Base-by-base conservation (phyloP, 1,284 basidiomycete species). In the Leccinum brunneo-olivaceum region DNA sequence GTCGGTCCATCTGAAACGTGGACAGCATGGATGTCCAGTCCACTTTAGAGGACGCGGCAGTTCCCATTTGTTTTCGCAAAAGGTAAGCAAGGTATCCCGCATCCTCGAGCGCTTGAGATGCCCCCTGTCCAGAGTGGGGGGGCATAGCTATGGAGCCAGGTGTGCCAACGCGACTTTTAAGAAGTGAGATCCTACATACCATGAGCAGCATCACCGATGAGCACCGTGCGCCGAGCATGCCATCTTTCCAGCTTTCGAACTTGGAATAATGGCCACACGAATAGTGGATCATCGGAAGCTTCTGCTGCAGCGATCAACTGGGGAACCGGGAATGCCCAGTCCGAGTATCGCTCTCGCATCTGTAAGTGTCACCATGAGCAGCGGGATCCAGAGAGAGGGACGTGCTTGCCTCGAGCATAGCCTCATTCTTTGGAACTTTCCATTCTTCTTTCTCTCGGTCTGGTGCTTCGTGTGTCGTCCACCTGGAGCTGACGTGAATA, bases 111-210 rank as follows among this genome's bases (percentile, higher is more conserved):
- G 51, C 57, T 28, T 62, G 60, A 24, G 62, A 62, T 20, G 59
- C 62, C n/a, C 61, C 63, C 45, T 62, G 62, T 20, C 60, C 61
- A 30, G 60, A 60, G 39, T 65, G 55, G 3, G 63, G 63, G 9
- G 63, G 61, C 57, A 63, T 63, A 5, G 58, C 63, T 62, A 18
- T 20, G 18, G 16, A 40, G 7, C 37, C 18, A 30, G 11, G 11
- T 15, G 18, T 38, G 5, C n/a, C 23, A 39, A 9, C 19, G 6
- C 28, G 15, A 32, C 39, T 18, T 24, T 9, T 8, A 2, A 25
- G 9, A 30, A 2, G 36, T 4, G 12, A 16, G 2, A 32, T 23
- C 14, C 20, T 21, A 45, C 58, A 4, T 36, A 63, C 62, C 62
- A 48, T 64, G 60, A 34, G 60, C 60, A 30, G 60, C 60, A n/a